Base-by-base conservation (phyloP, 768 basidiomycete species). In the Tephrocybe rancida region DNA sequence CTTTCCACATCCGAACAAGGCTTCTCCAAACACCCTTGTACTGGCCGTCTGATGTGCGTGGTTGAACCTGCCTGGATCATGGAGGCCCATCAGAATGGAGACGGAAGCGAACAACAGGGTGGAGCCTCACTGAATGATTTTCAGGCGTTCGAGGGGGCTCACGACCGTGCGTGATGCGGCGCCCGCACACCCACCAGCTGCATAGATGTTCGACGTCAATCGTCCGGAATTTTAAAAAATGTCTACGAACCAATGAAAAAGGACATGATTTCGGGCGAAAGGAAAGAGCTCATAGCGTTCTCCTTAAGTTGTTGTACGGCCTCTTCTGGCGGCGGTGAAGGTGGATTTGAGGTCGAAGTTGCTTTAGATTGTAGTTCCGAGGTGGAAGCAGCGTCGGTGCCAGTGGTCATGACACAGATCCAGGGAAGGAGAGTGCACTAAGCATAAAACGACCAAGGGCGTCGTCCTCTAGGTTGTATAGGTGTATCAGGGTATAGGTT, bases 91-190 rank as follows among this genome's bases (percentile, higher is more conserved):
- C 30, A 48, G 22, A 57, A 47, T 25, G 41, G 32, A 56, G 56
- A 41, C 48, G 52, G 46, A 22, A 9, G 35, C 30, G 19, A 47
- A 48, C 21, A 32, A 27, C 43, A 2, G 29, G 19, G 8, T 26
- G 19, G 26, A 49, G 6, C 78, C 91, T 65, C 62, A 95, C 95
- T 95, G 88, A 56, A 99, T 97, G 65, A 99, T 98, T 72, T 99
- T 99, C 50, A 98, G 77, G 54, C 96, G 76, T 64, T 98, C 95
- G 13, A 98, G 69, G 9, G 95, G 96, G 61, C 86, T 88, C 44
- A 98, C 96, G 13, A 97, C 91, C 2, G 95, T 97, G 50, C 95
- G 77, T 54, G 90, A 92, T 8, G 92, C 85, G 57, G 82, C 82
- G 34, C 82, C 82, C 13, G 82, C 82, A 66, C 77, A 78, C 63